Evolutionary conservation across 192 early-diverging fungal genomes (phyloP).

Genomic region (Coemansia sp.): DNA sequence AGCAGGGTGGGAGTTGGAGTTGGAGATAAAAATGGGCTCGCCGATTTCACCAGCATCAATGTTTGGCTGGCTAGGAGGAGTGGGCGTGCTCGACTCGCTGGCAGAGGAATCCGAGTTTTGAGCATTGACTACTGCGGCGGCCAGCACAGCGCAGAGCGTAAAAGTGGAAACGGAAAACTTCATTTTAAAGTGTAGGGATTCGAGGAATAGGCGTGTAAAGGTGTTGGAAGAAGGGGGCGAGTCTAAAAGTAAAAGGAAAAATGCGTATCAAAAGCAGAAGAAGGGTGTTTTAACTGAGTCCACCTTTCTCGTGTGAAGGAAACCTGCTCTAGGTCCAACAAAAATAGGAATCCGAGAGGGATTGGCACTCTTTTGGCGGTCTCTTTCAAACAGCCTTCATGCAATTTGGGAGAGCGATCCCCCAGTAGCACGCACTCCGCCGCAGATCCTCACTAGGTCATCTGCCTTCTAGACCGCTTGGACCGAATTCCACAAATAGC

Average conservation of each 20-base stretch:
- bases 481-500: slow-evolving; percentile 14
- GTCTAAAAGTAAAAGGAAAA: neutral
- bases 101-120: slow-evolving; percentile 10
- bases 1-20: neutral
- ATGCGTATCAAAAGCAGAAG: neutral
- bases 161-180: slow-evolving; percentile 29
- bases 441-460: neutral
- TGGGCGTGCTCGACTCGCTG: neutral
- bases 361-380: neutral
- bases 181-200: slow-evolving; percentile 8
- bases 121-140: slow-evolving; percentile 19
- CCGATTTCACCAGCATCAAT: slow-evolving; percentile 7
- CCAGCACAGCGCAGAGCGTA: slow-evolving; percentile 28
- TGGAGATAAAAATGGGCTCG: slow-evolving; percentile 9
- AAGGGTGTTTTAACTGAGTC: neutral
- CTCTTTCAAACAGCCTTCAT: neutral
- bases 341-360: neutral
- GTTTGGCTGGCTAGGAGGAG: neutral
- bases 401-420: neutral
- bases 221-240: neutral
- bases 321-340: neutral
- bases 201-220: neutral
- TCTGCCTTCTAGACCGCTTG: neutral
- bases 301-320: neutral
- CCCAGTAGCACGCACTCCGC: neutral